Evolutionary conservation across 805 yeast species (phyloP), one percentile per base, ranked within the genome.

Genomic region (Wickerhamiella dianesei): DNA sequence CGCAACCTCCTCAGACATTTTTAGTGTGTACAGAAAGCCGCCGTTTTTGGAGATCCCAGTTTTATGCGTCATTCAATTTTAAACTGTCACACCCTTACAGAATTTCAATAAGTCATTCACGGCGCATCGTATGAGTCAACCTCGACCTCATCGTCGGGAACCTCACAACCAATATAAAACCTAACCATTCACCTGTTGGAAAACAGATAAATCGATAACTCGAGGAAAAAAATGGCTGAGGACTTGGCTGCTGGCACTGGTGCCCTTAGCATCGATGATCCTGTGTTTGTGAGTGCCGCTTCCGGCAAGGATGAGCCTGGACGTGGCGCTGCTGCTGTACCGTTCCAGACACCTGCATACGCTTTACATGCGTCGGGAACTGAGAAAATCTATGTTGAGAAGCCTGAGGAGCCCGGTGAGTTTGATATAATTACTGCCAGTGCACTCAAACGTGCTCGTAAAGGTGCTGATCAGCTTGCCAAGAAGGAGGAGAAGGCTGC

Each of bases 371-470:
- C 59, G 18, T 53, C 62, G 43, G 74, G 52, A 53, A 53, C 40
- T 52, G 72, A 79, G 50, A 76, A 76, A 58, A 61, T 82, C 36
- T 68, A 74, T 40, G 75, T 81, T 37, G 77, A 71, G 66, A 80
- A 79, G 55, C 68, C 68, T 37, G 85, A 76, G 51, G 82, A 74
- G 44, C 48, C 41, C 14, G 76, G 73, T 37, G 78, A 66, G 25
- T 89, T 75, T 62, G 75, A 69, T 55, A 89, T 82, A 58, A 88
- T 94, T 61, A 72, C 87, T 16, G 86, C 95, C 3, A 79, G 94
- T 45, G 96, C 95, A 4, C 69, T 89, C 62, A 92, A 92, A 70
- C 92, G 89, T 69, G 96, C 97, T 57, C 85, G 84, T 66, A 92
- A 92, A 65, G 96, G 95, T 50, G 92, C 82, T 48, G 96, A 88